Base-by-base conservation (phyloP, 1,139 yeast genomes). In the Magnusiomyces clavatus region DNA sequence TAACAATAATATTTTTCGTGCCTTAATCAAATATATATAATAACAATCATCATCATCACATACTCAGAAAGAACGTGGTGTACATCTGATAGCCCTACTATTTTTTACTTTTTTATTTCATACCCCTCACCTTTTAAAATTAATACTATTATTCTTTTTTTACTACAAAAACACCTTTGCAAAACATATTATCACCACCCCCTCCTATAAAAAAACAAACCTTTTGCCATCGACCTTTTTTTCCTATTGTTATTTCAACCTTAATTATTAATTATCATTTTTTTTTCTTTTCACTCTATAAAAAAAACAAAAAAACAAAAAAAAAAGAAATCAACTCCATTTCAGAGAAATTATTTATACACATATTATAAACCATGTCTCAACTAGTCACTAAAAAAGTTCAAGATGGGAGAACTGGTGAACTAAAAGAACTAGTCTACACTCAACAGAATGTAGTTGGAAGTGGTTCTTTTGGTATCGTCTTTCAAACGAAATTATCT, bases 391-490 rank as follows among this genome's bases (percentile, higher is more conserved):
- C 82, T 49, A 90, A 85, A 66, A 80, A 78, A 56, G 95, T 83
- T 56, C 81, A 78, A 62, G 85, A 83, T 62, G 92, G 94, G 50
- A 82, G 77, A 62, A 80, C 85, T 17, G 90, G 86, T 54, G 83
- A 80, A 58, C 63, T 74, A 41, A 76, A 76, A 54, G 77, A 77
- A 52, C 75, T 86, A 54, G 78, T 78, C 56, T 86, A 84, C 70
- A 80, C 87, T 36, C 87, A 83, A 64, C 78, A 81, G 54, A 45
- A 45, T 37, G 90, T 90, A 76, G 95, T 90, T 50, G 98, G 98
- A 16, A 95, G 88, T 69, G 98, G 98, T 14, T 89, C 97, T 19
- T 92, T 92, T 73, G 98, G 98, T 4, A 92, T 89, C 37, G 98
- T 92, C 34, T 89, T 88, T 66, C 95, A 88, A 63, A 88, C 96